Percentiles rank a stretch among this genome's conserved stretches.
These are phyloP conservation scores for Stromatinia cepivora DNA, from an alignment of 2,329 filamentous ascomycete species.

Conservation along the genomic window DNA sequence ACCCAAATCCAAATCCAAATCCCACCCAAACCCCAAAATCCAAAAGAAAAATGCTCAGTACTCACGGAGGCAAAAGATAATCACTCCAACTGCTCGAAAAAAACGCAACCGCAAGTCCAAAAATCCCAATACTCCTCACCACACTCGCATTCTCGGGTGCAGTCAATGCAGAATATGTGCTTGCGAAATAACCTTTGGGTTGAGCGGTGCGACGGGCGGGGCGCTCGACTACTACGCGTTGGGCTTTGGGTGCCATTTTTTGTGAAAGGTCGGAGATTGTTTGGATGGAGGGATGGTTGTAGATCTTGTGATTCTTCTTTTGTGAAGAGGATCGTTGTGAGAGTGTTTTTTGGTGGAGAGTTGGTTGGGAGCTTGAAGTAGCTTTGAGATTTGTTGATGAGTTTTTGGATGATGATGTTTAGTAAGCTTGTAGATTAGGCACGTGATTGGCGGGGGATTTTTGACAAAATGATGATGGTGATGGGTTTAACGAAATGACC, in stretches of 20 bases:
- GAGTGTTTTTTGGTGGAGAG: neutral
- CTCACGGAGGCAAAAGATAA: slow-evolving; percentile 64
- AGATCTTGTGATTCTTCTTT: neutral
- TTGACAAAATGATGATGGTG: neutral
- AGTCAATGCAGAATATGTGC: slow-evolving; percentile 62
- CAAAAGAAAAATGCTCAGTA: slow-evolving; percentile 39
- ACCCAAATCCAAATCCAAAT: neutral
- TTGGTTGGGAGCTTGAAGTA: neutral
- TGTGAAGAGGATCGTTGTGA: neutral
- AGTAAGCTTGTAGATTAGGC: neutral
- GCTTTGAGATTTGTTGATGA: slow-evolving; percentile 1
- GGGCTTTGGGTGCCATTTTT: slow-evolving; percentile 65
- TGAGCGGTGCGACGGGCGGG: slow-evolving; percentile 41
- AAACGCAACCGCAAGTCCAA: slow-evolving; percentile 66
- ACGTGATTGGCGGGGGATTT: slow-evolving; percentile 15
- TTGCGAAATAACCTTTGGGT: slow-evolving; percentile 55
- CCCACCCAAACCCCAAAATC: neutral
- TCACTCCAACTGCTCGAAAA: slow-evolving; percentile 68
- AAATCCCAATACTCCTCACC: slow-evolving; percentile 66
- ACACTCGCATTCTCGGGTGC: slow-evolving; percentile 68
- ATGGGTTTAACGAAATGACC: neutral
- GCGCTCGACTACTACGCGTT: slow-evolving; percentile 44
- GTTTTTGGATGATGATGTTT: slow-evolving; percentile 21
- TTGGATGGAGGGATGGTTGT: neutral
- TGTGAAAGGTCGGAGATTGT: neutral